A percentile compares a stretch with the other conserved stretches of the same genome.
Evolutionary conservation across 2,329 filamentous ascomycete species (phyloP).

Genomic region (Rhinocladiella similis): DNA sequence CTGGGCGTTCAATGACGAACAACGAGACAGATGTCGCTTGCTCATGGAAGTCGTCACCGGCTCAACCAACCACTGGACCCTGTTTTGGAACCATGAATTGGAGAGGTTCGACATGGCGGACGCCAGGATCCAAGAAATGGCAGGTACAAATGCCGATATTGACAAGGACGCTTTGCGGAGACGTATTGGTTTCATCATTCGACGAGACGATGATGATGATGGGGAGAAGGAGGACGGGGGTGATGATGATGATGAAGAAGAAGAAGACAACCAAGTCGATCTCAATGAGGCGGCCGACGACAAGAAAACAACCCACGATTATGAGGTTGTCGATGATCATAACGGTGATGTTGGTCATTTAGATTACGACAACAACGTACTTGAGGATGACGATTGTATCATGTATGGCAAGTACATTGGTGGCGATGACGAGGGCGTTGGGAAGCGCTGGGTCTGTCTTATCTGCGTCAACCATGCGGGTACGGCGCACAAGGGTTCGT

Average conservation of each 20-base stretch:
- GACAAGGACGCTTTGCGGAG: not conserved
- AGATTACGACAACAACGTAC: not conserved
- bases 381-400: conserved; percentile 6
- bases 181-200: no score
- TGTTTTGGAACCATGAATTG: no score
- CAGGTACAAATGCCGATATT: not conserved
- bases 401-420: conserved; percentile 1
- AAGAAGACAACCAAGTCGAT: not conserved
- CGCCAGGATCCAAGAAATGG: no score
- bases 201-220: not conserved
- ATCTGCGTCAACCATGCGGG: conserved; percentile 3
- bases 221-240: not conserved
- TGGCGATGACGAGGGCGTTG: not conserved
- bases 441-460: conserved; percentile 5
- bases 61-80: no score
- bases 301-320: not conserved
- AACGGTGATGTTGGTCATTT: not conserved
- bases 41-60: not conserved
- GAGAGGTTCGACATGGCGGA: no score
- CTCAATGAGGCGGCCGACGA: not conserved
- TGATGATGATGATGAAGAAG: not conserved
- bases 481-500: not conserved
- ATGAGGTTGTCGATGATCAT: not conserved
- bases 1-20: not conserved
- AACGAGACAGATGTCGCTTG: not conserved